A percentile compares a stretch with the other conserved stretches of the same genome.
Evolutionary conservation across 345 rosid genomes (phyloP).

Genomic region (Nephelium lappaceum): DNA sequence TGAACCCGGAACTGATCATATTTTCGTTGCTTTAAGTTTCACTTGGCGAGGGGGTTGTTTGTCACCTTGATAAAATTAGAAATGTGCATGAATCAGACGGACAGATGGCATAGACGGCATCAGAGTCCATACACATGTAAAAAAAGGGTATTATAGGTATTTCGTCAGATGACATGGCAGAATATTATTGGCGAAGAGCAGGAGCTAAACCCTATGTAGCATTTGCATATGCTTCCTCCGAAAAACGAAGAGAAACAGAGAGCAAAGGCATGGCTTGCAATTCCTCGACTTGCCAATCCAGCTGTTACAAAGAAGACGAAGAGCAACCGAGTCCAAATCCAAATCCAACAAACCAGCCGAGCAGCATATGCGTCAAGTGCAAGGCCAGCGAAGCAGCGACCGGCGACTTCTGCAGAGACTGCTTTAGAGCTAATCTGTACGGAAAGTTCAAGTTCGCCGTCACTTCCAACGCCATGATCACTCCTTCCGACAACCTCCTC

Average conservation of each 20-base stretch:
- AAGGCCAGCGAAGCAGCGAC: conserved; percentile 54
- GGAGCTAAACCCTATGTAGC: neutral
- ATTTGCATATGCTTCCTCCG: too few species aligned
- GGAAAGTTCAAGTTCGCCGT: conserved; percentile 90
- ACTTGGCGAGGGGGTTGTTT: neutral
- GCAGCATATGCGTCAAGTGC: conserved; percentile 71
- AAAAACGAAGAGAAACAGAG: too few species aligned
- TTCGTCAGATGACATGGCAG: neutral
- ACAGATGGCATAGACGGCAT: too few species aligned
- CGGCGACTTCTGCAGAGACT: conserved; percentile 64
- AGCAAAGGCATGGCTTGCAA: conserved; percentile 62
- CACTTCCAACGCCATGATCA: conserved; percentile 80
- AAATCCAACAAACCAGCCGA: conserved; percentile 6
- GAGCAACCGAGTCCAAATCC: neutral
- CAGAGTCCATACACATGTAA: conserved; percentile 27
- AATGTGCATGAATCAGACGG: neutral
- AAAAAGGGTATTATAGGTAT: neutral
- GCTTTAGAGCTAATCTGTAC: conserved; percentile 72
- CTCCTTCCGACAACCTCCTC: conserved; percentile 85
- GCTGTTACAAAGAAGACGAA: conserved; percentile 42
- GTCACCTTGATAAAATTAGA: neutral
- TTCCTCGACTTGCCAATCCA: conserved; percentile 64
- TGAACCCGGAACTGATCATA: neutral
- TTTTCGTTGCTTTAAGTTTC: neutral
- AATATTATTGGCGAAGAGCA: neutral